Conservation (phyloP, 2,329 filamentous ascomycete species). For the Calonectria leucothoes region DNA sequence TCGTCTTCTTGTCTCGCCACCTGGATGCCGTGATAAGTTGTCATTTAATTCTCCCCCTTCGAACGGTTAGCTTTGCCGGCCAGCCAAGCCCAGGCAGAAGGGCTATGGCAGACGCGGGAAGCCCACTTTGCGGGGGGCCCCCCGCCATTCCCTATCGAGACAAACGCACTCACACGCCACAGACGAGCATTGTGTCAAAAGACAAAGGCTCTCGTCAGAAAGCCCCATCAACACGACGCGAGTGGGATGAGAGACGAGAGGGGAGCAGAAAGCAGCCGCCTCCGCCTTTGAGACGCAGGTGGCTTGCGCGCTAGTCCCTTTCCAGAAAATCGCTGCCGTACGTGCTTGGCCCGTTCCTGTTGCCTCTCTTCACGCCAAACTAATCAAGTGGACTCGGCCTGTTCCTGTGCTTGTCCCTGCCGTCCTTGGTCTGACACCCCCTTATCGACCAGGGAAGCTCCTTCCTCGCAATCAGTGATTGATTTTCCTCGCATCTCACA, state of each 20-base stretch:
- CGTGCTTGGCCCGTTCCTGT: not conserved
- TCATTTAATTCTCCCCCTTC: not conserved
- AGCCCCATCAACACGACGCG: not conserved
- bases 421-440: not conserved
- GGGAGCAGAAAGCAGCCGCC: not conserved
- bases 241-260: not conserved
- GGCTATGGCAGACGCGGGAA: not conserved
- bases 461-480: not conserved
- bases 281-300: slow-evolving; percentile 2
- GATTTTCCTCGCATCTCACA: slow-evolving; percentile 10
- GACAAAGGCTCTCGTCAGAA: not conserved
- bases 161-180: not conserved
- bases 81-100: not conserved
- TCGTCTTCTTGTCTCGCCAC: slow-evolving; percentile 5
- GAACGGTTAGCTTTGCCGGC: not conserved
- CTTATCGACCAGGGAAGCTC: not conserved
- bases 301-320: not conserved
- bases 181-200: not conserved
- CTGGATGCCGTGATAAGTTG: not conserved
- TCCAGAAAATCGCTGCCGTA: not conserved
- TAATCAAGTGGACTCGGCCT: not conserved
- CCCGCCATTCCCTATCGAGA: not conserved
- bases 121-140: not conserved
- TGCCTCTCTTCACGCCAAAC: slow-evolving; percentile 2
- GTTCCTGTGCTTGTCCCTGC: slow-evolving; percentile 4